Base-by-base conservation (phyloP, 129 eudicot species). In the Lactuca sativa region DNA sequence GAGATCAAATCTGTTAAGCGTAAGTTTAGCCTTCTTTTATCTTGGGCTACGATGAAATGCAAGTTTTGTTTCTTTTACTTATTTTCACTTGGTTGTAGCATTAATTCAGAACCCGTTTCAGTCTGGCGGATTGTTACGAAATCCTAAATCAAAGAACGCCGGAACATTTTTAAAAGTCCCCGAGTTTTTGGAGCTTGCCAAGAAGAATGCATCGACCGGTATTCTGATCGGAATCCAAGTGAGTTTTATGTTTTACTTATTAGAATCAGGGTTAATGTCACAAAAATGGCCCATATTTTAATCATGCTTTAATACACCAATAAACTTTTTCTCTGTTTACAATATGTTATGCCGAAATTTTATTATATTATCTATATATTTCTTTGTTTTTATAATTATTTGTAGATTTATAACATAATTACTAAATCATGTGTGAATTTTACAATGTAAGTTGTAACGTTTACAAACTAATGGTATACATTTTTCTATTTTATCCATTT, bases 151-250 rank as follows among this genome's bases (percentile, higher is more conserved):
- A 80, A 95, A 83, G 81, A 78, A 90, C 51, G 80, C 71, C 31
- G 99, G 99, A 30, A 87, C 84, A 64, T 78, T 95, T 62, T 74
- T 87, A 74, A 87, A 91, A 21, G 84, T 95, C 9, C 15, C 86
- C 5, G 90, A 88, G 72, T 95, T 95, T 81, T 83, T 95, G 74
- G 96, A 90, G 40, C 82, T 95, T 58, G 99, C 97, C 10, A 85
- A 90, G 81, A 63, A 77, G 52, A 87, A 80, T 61, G 78, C 80
- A 70, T 77, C 85, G 3, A 37, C 73, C 5, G 98, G 97, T 58
- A 59, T 95, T 78, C 76, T 90, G 59, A 74, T 95, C 53, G 79
- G 77, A 73, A 84, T 95, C 38, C 71, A 85, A 74, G 99, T 90
- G 71, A 79, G 77, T 59, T 31, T 18, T 34, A 17, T 53, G 58